Conservation (phyloP, 129 eudicot genomes). For the Centaurea solstitialis region DNA sequence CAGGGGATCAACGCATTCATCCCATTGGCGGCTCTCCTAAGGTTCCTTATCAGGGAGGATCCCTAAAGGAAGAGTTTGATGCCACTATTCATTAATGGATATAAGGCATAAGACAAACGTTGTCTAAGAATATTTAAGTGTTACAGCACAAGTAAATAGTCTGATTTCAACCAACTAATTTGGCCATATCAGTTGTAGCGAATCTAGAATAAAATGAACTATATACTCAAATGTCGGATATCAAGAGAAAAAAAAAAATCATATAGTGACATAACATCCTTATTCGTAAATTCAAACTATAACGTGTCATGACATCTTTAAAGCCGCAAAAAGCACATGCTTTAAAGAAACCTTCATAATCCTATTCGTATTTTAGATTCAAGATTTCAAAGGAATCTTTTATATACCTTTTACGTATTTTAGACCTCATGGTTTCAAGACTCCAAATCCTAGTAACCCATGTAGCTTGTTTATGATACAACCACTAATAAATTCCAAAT, state of each 20-base stretch:
- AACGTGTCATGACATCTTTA: neutral
- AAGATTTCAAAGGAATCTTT: neutral
- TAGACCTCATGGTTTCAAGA: neutral
- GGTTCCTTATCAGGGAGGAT: no score
- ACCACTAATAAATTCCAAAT: neutral
- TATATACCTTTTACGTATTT: neutral
- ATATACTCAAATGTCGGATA: neutral
- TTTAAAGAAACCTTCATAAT: neutral
- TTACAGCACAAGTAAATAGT: neutral
- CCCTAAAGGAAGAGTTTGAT: no score
- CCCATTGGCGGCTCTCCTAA: no score
- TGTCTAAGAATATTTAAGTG: neutral
- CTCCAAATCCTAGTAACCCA: neutral
- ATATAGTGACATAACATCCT: neutral
- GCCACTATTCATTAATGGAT: neutral
- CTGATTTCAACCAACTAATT: neutral
- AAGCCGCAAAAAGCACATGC: neutral
- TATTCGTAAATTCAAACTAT: neutral
- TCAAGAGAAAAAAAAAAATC: neutral
- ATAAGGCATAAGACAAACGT: neutral
- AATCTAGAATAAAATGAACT: no score
- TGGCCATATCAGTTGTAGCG: neutral
- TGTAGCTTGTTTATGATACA: neutral
- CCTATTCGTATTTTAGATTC: neutral
- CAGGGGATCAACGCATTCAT: no score